These are phyloP conservation scores for Talaromyces thailandensis DNA, from an alignment of 495 filamentous ascomycete genomes.

Conservation along the genomic window DNA sequence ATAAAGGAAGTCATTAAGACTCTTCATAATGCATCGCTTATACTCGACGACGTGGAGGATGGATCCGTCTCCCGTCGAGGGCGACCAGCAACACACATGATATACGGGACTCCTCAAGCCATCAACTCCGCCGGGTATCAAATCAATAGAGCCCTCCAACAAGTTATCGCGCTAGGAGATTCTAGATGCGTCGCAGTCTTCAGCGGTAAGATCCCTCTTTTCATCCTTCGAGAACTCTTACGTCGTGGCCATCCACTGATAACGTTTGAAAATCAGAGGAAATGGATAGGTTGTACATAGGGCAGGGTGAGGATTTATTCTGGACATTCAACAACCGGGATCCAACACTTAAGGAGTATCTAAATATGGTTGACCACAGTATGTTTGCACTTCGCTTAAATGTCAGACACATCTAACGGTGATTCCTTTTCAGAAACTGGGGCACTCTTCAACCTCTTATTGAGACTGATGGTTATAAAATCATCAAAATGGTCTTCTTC, in stretches of 20 bases:
- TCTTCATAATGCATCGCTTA: not conserved
- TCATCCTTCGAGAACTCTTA: not conserved
- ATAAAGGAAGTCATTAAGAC: not conserved
- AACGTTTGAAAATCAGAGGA: not conserved
- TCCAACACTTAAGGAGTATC: conserved; percentile 22
- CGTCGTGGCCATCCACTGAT: no score
- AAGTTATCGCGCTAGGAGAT: conserved; percentile 7
- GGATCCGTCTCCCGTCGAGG: conserved; percentile 25
- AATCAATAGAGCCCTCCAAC: conserved; percentile 27
- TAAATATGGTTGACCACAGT: conserved; percentile 25
- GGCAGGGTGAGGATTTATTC: conserved; percentile 28
- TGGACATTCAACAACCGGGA: conserved; percentile 20
- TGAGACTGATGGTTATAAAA: conserved; percentile 15
- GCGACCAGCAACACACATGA: conserved; percentile 21
- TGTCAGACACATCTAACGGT: no score
- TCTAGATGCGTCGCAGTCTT: conserved; percentile 7
- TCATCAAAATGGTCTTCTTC: not conserved
- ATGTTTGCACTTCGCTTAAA: not conserved
- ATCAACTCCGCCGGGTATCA: conserved; percentile 45
- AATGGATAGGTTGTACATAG: conserved; percentile 8
- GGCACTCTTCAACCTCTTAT: conserved; percentile 24
- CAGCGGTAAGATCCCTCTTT: conserved; percentile 5
- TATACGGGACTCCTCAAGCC: conserved; percentile 30
- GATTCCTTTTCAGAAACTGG: conserved; percentile 24
- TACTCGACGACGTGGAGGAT: conserved; percentile 33